Base-by-base conservation (phyloP, 805 yeast species). In the Schwanniomyces yamadae region DNA sequence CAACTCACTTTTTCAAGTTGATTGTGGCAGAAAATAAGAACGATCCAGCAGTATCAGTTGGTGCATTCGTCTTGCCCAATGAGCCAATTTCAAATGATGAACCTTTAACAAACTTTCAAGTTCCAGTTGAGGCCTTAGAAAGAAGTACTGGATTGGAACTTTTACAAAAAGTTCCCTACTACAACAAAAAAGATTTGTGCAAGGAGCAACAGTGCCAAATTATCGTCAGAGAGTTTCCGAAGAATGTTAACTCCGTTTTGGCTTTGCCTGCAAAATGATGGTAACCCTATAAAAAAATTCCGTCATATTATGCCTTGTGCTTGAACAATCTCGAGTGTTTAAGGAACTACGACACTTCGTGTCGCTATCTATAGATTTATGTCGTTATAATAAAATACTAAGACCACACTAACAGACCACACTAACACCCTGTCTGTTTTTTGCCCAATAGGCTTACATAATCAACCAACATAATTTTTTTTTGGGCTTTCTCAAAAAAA, bases 1-100 rank as follows among this genome's bases (percentile, higher is more conserved):
- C 99, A 17, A 93, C 99, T 0, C 99, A 93, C 59, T 93, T 93
- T 55, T 93, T 82, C 75, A 93, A 93, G 65, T 64, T 93, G 40
- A 67, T 93, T 37, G 86, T 93, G 31, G 97, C 93, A 6, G 98
- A 93, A 58, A 63, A 57, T 23, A 50, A 60, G 35, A 60, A 71
- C 10, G 44, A 42, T 28, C 53, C 50, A 31, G 66, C 66, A 6
- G 64, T 87, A 9, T 78, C 91, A 3, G 87, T 88, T 6, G 98
- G 84, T 1, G 96, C 98, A 0, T 93, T 93, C 66, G 96, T 93
- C 10, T 59, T 93, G 48, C 99, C 99, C 18, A 93, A 93, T 56
- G 88, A 75, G n/a, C 67, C 59, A 6, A 90, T 93, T 34, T 69
- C 78, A 33, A 93, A 93, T 55, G 63, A 65, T 16, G 75, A 77